Evolutionary conservation across 2,329 filamentous ascomycete genomes (phyloP).

Genomic region (Dryadomyces quercus-mongolicae): DNA sequence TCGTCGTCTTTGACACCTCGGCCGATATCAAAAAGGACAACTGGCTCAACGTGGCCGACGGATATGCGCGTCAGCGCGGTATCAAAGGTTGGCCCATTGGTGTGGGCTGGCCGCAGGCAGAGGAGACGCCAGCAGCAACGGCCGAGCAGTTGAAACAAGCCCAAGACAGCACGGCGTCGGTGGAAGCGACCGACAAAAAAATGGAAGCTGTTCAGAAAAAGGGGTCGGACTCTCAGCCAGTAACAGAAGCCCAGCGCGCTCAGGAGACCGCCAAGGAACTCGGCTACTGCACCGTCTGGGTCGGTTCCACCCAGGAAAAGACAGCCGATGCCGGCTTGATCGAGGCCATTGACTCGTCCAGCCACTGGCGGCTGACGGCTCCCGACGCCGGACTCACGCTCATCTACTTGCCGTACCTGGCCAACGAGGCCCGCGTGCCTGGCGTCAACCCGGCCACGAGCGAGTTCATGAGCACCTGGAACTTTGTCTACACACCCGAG

Average conservation of each 20-base stretch:
- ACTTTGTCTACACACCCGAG: constrained; percentile 88
- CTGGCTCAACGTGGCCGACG: constrained; percentile 89
- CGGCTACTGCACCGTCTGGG: constrained; percentile 90
- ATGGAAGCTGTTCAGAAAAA: constrained; percentile 30
- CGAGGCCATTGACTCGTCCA: constrained; percentile 43
- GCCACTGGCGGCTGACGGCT: constrained; percentile 57
- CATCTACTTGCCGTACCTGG: constrained; percentile 79
- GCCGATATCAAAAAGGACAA: constrained; percentile 91
- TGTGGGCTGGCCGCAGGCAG: constrained; percentile 73
- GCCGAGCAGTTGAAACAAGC: constrained; percentile 56
- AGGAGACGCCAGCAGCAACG: constrained; percentile 45
- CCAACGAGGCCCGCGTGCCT: constrained; percentile 59
- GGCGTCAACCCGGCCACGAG: constrained; percentile 72
- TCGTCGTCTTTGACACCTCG: constrained; percentile 89
- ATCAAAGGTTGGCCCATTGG: constrained; percentile 93
- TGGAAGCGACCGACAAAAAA: constrained; percentile 50
- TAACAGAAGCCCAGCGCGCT: constrained; percentile 15
- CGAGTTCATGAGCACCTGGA: constrained; percentile 93
- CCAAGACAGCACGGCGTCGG: constrained; percentile 37
- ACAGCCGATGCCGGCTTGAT: constrained; percentile 35
- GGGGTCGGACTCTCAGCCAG: constrained; percentile 10
- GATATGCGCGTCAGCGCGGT: constrained; percentile 79
- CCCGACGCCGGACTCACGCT: constrained; percentile 78
- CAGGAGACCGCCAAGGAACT: constrained; percentile 47
- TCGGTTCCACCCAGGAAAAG: constrained; percentile 70